Evolutionary conservation across 225 moss, liverwort and hornwort genomes (phyloP), one percentile per base, ranked within the genome.

Genomic region (Physcomitrellopsis africana): DNA sequence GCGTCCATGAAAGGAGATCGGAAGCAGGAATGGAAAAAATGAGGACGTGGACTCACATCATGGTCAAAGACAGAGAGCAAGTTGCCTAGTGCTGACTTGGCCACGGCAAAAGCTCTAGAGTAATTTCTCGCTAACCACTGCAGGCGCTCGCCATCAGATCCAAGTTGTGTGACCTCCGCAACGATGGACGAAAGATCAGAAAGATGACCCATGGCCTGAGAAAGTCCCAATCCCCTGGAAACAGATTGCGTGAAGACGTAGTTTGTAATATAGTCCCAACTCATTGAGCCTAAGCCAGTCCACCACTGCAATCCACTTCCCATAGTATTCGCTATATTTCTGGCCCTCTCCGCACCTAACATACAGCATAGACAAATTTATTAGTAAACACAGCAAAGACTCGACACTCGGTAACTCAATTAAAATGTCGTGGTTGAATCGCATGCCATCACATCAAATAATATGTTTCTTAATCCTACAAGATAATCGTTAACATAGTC

Each of bases 111-210:
- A 22, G 69, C 79, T 56, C 81, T 72, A 1, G 81, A 13, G 7
- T 86, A 83, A 44, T 86, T 86, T 42, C 45, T 45, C 60, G 83
- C 43, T 24, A 86, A 76, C 86, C 83, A 86, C 22, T 86, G 75
- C 48, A 86, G 1, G 18, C 81, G 78, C 54, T 86, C 83, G 16
- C 70, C 46, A 10, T 83, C 86, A 10, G 81, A 72, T 11, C 68
- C 11, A 19, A 87, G 79, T 32, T 73, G 73, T 13, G 79, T 79
- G 8, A 84, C 76, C 70, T 84, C 84, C 6, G 76, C 79, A 8
- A 74, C 73, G 17, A 87, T 79, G 7, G 23, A 22, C 19, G 79
- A 70, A 14, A 84, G 72, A 15, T 73, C 79, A 10, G 76, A 22
- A 11, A 87, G 79, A 26, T 79, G 81, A 51, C 60, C 65, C 87